Percentiles rank a stretch among this genome's conserved stretches.
Evolutionary conservation across 805 yeast species (phyloP).

Genomic region (Candida insectorum): DNA sequence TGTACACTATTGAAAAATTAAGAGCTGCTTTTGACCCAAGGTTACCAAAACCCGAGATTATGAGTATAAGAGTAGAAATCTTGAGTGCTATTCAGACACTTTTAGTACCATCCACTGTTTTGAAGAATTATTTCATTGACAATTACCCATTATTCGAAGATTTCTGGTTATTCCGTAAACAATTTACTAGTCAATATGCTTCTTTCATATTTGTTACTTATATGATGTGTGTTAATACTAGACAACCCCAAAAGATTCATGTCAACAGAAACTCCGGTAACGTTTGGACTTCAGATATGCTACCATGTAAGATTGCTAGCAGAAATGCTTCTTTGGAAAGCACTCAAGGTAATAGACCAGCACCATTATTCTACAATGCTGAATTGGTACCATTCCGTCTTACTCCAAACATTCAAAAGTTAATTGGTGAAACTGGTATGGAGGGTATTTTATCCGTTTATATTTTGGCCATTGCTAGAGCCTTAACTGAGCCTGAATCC

Average conservation of each 20-base stretch:
- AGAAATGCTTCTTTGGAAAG: slow-evolving; percentile 46
- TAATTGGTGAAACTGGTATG: slow-evolving; percentile 90
- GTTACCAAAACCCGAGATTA: slow-evolving; percentile 86
- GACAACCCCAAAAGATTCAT: slow-evolving; percentile 92
- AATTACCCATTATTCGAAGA: slow-evolving; percentile 80
- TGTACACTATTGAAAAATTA: slow-evolving; percentile 78
- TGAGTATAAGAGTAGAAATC: slow-evolving; percentile 87
- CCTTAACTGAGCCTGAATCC: slow-evolving; percentile 86
- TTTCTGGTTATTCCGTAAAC: slow-evolving; percentile 95
- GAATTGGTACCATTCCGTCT: slow-evolving; percentile 95
- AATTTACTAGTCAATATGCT: slow-evolving; percentile 92
- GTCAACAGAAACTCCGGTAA: slow-evolving; percentile 79
- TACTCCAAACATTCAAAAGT: slow-evolving; percentile 91
- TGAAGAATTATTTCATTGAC: slow-evolving; percentile 72
- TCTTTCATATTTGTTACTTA: slow-evolving; percentile 88
- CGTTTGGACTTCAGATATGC: slow-evolving; percentile 93
- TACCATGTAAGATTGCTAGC: slow-evolving; percentile 79
- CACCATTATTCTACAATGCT: slow-evolving; percentile 85
- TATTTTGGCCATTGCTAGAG: slow-evolving; percentile 79
- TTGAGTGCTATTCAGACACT: slow-evolving; percentile 84
- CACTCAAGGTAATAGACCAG: slow-evolving; percentile 48
- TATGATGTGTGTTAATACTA: slow-evolving; percentile 87
- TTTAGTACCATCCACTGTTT: slow-evolving; percentile 79
- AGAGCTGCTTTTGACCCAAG: slow-evolving; percentile 93
- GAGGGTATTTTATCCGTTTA: slow-evolving; percentile 90